Percentiles rank a stretch among this genome's conserved stretches.
Conservation (phyloP, 305 asterid genomes). For the Fraxinus velutina region DNA sequence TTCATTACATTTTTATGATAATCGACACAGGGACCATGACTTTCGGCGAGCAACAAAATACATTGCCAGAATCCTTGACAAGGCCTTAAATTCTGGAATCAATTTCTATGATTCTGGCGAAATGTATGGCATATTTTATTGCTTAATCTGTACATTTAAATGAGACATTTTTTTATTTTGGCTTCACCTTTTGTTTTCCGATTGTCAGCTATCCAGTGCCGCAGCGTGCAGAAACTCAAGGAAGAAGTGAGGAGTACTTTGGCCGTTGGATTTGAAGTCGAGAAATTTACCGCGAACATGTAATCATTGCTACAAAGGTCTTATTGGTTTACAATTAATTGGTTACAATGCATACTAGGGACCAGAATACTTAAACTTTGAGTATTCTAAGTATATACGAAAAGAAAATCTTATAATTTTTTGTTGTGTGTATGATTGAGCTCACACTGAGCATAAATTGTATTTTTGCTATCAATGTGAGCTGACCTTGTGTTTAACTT, state of each 20-base stretch:
- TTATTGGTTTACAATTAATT: not conserved
- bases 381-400: not conserved
- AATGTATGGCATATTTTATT: slow-evolving; percentile 38
- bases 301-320: slow-evolving; percentile 84
- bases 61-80: slow-evolving; percentile 59
- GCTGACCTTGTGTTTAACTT: not conserved
- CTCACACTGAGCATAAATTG: not conserved
- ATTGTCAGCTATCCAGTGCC: slow-evolving; percentile 79
- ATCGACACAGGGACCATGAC: slow-evolving; percentile 62
- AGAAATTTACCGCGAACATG: slow-evolving; percentile 52
- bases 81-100: slow-evolving; percentile 66
- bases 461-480: not conserved
- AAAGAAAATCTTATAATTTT: not conserved
- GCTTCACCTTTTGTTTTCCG: not conserved
- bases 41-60: slow-evolving; percentile 66
- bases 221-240: slow-evolving; percentile 70
- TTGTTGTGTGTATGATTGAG: not conserved
- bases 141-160: not conserved
- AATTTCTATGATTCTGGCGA: slow-evolving; percentile 78
- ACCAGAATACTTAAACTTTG: no score
- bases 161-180: no score
- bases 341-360: no score
- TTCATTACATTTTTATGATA: not conserved
- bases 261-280: slow-evolving; percentile 40
- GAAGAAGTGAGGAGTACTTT: slow-evolving; percentile 75